phyloP scores from a whole-genome alignment of 2,329 filamentous ascomycete species.

The Fusarium solani-melongenae region DNA sequence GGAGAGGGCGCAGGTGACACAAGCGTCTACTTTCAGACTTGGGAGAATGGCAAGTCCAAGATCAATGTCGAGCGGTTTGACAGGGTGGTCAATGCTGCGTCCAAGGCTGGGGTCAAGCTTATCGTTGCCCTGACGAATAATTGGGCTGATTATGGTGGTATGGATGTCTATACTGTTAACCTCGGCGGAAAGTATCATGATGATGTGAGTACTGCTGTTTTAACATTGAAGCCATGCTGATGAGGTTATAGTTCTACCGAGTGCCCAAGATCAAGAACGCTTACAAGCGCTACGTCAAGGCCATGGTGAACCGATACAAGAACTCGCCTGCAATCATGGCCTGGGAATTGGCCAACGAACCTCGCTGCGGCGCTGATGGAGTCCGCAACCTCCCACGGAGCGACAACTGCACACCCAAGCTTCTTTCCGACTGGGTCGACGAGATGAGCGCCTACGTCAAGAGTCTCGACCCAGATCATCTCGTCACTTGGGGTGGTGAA shows the following conservation, averaged over 20 bases:
- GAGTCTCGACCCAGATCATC: constrained; percentile 67
- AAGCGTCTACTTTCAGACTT: constrained; percentile 48
- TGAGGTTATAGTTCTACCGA: constrained; percentile 16
- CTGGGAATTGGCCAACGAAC: constrained; percentile 66
- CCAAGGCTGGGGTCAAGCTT: constrained; percentile 63
- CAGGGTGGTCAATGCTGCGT: constrained; percentile 46
- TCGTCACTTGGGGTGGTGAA: constrained; percentile 72
- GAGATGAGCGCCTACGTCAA: constrained; percentile 70
- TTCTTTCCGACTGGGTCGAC: constrained; percentile 69
- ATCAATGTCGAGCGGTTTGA: constrained; percentile 24
- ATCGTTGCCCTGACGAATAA: constrained; percentile 67
- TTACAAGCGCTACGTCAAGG: constrained; percentile 52
- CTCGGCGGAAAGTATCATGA: constrained; percentile 61
- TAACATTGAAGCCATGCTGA: constrained; percentile 40
- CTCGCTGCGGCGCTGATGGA: constrained; percentile 59
- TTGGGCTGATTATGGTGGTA: constrained; percentile 70
- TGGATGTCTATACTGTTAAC: constrained; percentile 69
- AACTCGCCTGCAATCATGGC: constrained; percentile 60
- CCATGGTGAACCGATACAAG: constrained; percentile 59
- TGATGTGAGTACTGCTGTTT: constrained; percentile 57
- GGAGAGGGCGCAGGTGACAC: constrained; percentile 57
- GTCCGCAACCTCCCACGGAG: constrained; percentile 35
- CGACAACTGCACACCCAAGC: constrained; percentile 65
- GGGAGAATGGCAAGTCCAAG: constrained; percentile 21
- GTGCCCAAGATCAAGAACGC: constrained; percentile 25